Evolutionary conservation across 768 basidiomycete genomes (phyloP).

Genomic region (Macrocybe gigantea): DNA sequence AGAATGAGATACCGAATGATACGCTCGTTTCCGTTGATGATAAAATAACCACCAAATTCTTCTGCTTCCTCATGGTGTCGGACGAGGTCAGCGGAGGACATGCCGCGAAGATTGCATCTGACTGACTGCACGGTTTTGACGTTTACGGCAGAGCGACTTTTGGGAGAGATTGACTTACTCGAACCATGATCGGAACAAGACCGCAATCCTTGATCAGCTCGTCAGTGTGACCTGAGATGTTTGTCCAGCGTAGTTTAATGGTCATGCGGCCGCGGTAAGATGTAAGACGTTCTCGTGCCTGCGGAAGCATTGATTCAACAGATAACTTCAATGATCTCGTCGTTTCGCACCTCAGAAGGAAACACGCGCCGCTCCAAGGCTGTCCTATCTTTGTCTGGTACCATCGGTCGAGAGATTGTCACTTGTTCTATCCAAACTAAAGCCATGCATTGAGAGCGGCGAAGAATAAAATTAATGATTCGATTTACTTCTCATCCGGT

Average conservation of each 20-base stretch:
- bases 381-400: conserved; percentile 74
- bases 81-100: conserved; percentile 86
- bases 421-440: conserved; percentile 92
- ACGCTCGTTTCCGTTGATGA: conserved; percentile 98
- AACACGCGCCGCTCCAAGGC: conserved; percentile 75
- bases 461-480: not conserved
- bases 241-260: conserved; percentile 79
- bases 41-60: conserved; percentile 98
- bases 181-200: conserved; percentile 92
- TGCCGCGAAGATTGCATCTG: conserved; percentile 83
- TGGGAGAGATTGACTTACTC: conserved; percentile 48
- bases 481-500: conserved; percentile 75
- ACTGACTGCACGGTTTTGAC: conserved; percentile 53
- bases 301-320: conserved; percentile 6
- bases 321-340: conserved; percentile 3
- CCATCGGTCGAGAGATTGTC: conserved; percentile 78
- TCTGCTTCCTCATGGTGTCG: conserved; percentile 92
- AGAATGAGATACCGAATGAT: conserved; percentile 96
- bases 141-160: not conserved
- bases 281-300: conserved; percentile 91
- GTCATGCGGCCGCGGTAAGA: conserved; percentile 92
- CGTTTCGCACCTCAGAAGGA: conserved; percentile 72
- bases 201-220: conserved; percentile 85
- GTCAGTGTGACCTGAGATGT: conserved; percentile 62
- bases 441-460: not conserved